Evolutionary conservation across 2,329 filamentous ascomycete species (phyloP).

Genomic region (Dothideomycetes sp.): DNA sequence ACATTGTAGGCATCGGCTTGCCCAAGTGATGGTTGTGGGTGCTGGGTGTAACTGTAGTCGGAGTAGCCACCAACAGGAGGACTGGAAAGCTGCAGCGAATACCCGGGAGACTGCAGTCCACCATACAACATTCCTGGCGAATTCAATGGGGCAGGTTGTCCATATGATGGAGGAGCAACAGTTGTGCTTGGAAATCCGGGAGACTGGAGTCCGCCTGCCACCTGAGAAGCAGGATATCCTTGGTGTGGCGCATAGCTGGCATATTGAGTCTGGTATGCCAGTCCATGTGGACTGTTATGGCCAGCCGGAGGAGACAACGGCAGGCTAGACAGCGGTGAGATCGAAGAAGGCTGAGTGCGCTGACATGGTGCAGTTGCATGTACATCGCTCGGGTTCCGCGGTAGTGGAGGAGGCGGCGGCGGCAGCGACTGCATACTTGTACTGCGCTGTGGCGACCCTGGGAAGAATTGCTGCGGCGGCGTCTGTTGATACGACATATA

Average conservation of each 20-base stretch:
- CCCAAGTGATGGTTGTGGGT: slow-evolving; percentile 16
- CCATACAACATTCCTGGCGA: slow-evolving; percentile 28
- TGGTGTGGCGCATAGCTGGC: slow-evolving; percentile 24
- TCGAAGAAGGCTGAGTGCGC: slow-evolving; percentile 12
- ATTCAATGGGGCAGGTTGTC: slow-evolving; percentile 23
- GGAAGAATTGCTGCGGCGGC: slow-evolving; percentile 26
- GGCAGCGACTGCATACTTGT: slow-evolving; percentile 18
- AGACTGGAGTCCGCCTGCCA: slow-evolving; percentile 10
- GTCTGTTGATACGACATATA: slow-evolving; percentile 5
- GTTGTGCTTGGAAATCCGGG: slow-evolving; percentile 15
- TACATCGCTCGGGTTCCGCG: slow-evolving; percentile 6
- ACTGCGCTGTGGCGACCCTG: slow-evolving; percentile 26
- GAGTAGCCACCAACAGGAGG: slow-evolving; percentile 38
- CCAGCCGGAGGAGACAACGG: slow-evolving; percentile 12
- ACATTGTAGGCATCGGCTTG: slow-evolving; percentile 37
- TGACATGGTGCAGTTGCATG: slow-evolving; percentile 9
- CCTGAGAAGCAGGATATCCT: slow-evolving; percentile 10
- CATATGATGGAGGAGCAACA: slow-evolving; percentile 22
- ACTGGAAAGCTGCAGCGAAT: slow-evolving; percentile 19
- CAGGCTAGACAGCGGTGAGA: slow-evolving; percentile 14
- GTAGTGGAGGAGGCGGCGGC: slow-evolving; percentile 20
- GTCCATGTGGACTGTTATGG: neutral
- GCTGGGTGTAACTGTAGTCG: slow-evolving; percentile 38
- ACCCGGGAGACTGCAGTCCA: slow-evolving; percentile 19
- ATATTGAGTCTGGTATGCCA: slow-evolving; percentile 20